Percentiles rank a stretch among this genome's conserved stretches.
phyloP scores from a whole-genome alignment of 306 rosid species.

The Prunus padus region DNA sequence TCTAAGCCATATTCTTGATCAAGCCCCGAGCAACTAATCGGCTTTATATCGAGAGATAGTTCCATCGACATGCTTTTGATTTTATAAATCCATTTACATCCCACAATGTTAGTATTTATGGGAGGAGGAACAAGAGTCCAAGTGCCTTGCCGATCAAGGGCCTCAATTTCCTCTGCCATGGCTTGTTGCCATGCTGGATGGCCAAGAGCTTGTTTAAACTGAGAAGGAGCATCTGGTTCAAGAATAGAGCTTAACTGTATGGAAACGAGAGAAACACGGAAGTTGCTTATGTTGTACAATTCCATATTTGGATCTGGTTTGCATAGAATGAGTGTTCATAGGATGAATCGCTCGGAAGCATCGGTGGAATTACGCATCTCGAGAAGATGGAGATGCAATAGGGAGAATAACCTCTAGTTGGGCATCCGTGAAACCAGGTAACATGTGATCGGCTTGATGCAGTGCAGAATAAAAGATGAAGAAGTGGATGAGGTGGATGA shows the following conservation, averaged over 20 bases:
- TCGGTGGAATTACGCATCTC: too few species aligned
- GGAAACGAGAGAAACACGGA: rapidly evolving
- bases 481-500: too few species aligned
- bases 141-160: neutral
- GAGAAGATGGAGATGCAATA: neutral
- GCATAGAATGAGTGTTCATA: neutral
- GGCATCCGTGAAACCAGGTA: too few species aligned
- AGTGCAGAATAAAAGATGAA: too few species aligned
- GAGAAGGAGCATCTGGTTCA: neutral
- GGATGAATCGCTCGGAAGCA: too few species aligned
- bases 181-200: neutral
- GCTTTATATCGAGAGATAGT: too few species aligned
- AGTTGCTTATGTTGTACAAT: neutral
- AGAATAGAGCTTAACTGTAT: neutral
- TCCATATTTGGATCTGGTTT: neutral
- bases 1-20: too few species aligned
- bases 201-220: neutral
- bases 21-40: too few species aligned
- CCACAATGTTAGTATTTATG: too few species aligned
- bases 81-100: too few species aligned
- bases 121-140: neutral
- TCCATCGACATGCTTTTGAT: too few species aligned
- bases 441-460: too few species aligned
- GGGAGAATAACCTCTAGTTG: neutral
- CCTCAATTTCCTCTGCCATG: neutral